These are phyloP conservation scores for Mollisia scopiformis DNA, from an alignment of 2,329 filamentous ascomycete genomes.

Conservation along the genomic window DNA sequence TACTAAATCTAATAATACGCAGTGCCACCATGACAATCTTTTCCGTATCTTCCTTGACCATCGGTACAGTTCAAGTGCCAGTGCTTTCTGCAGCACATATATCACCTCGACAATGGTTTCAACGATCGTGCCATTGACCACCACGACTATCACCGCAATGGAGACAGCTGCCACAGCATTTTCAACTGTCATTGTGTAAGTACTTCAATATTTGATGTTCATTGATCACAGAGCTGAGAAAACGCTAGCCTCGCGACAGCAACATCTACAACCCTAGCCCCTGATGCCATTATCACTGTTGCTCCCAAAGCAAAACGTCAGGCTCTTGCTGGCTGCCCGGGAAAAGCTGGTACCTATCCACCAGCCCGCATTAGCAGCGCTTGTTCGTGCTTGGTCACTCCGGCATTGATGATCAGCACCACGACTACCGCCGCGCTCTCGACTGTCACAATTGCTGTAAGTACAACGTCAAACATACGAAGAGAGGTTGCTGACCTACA, in stretches of 20 bases:
- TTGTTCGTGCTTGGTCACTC: conserved; percentile 6
- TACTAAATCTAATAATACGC: background rate
- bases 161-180: background rate
- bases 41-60: conserved; percentile 4
- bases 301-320: conserved; percentile 4
- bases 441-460: background rate
- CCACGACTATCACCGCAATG: background rate
- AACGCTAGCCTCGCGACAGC: conserved; percentile 1
- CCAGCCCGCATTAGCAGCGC: conserved; percentile 3
- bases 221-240: background rate
- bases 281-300: conserved; percentile 2
- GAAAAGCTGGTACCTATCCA: conserved; percentile 5
- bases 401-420: background rate
- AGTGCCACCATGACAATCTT: conserved; percentile 4
- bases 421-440: background rate
- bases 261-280: background rate
- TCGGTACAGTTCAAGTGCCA: conserved; percentile 4
- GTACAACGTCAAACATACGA: background rate
- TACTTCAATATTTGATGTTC: no score
- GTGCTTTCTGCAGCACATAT: conserved; percentile 9
- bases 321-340: background rate
- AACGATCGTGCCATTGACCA: background rate
- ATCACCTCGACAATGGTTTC: background rate
- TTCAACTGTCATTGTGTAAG: conserved; percentile 4
- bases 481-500: background rate